These are phyloP conservation scores for Alternaria hordeiaustralica DNA, from an alignment of 2,329 filamentous ascomycete species.

Conservation along the genomic window DNA sequence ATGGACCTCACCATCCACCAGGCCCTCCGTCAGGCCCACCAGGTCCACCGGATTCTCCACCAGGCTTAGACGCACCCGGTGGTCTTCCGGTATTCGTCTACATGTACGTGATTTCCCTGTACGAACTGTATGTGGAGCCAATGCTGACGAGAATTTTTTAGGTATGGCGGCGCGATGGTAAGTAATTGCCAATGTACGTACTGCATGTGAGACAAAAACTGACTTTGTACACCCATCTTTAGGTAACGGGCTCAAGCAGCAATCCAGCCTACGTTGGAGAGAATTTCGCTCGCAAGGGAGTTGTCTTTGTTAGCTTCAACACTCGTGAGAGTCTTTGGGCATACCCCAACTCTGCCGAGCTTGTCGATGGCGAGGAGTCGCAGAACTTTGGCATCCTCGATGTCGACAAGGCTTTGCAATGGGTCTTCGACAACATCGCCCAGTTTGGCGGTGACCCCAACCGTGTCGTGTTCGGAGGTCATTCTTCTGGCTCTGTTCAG, in stretches of 20 bases:
- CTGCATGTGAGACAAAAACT: too few relatives aligned
- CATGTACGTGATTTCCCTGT: conserved; percentile 37
- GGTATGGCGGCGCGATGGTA: conserved; percentile 50
- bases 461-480: conserved; percentile 53
- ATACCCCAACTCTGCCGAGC: conserved; percentile 51
- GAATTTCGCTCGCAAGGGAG: conserved; percentile 39
- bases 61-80: not conserved
- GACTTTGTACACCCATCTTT: too few relatives aligned
- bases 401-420: conserved; percentile 47
- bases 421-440: conserved; percentile 46
- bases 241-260: conserved; percentile 47
- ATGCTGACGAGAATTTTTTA: not conserved
- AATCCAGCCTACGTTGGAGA: conserved; percentile 53
- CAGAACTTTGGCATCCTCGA: conserved; percentile 48
- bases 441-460: conserved; percentile 52
- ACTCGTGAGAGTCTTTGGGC: conserved; percentile 48
- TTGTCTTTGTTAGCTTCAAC: conserved; percentile 35
- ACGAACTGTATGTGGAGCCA: not conserved
- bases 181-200: too few relatives aligned
- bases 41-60: not conserved
- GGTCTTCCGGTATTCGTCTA: conserved; percentile 48
- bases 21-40: not conserved
- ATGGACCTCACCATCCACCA: conserved; percentile 4
- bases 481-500: conserved; percentile 35
- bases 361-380: conserved; percentile 24